Base-by-base conservation (phyloP, 306 rosid genomes). In the Castanea mollissima region DNA sequence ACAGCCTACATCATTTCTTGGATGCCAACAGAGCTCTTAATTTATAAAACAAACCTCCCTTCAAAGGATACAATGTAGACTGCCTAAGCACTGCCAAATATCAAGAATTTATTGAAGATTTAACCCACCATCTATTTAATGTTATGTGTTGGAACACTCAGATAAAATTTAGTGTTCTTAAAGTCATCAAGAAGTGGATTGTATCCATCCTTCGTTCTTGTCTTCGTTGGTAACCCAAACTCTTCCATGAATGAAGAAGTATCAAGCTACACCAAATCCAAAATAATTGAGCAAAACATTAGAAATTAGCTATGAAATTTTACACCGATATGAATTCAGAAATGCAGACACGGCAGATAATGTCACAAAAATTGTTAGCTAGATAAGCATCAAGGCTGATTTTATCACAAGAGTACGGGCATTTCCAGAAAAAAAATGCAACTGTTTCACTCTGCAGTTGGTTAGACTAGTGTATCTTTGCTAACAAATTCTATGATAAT, bases 231-330 rank as follows among this genome's bases (percentile, higher is more conserved):
- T 90, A 92, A 84, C 74, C 97, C 97, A 69, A 94, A 94, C 90
- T 94, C 97, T 81, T 92, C 99, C 97, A 94, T 94, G 86, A 94
- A 94, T n/a, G 93, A 87, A n/a, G 95, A 94, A 32, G 99, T 91
- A 56, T 94, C 97, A 73, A 92, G 90, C 99, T 94, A 63, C 84
- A 86, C 55, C 78, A 80, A 58, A 58, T 25, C 74, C 49, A 81
- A 75, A 70, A 41, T 54, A 80, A 13, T 80, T 72, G 65, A 74
- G 69, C 34, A 73, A 55, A 7, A 70, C 8, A 79, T 23, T 57
- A 54, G 38, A 11, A 76, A 57, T 49, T 46, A 55, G 57, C 52
- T 46, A 57, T 20, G 65, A 65, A 7, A 32, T 65, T 32, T 62
- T 62, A 5, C 31, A 62, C n/a, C 3, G 1, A 7, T 59, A 59